Conservation (phyloP, 1,139 yeast species). For the Candida tetrigidarum region DNA sequence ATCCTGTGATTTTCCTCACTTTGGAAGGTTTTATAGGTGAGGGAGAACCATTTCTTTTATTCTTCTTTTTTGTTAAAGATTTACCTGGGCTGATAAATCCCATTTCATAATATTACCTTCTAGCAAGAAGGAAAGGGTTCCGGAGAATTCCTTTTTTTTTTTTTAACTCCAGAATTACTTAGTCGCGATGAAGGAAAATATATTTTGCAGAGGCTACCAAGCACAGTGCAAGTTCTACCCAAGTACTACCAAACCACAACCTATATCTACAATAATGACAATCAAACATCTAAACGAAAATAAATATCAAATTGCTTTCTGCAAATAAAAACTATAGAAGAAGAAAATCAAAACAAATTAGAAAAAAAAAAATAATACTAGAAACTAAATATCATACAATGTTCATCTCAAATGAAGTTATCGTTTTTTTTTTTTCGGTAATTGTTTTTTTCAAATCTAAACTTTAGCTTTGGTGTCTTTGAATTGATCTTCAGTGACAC, state of each 20-base stretch:
- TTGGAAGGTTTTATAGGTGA: conserved; percentile 8
- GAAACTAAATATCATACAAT: conserved; percentile 1
- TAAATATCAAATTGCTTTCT: not conserved
- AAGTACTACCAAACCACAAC: not conserved
- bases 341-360: not conserved
- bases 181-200: not conserved
- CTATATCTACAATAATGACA: not conserved
- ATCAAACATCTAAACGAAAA: not conserved
- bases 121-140: not conserved
- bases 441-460: not conserved
- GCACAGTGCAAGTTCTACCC: not conserved
- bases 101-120: no score
- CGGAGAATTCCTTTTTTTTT: not conserved
- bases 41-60: not conserved
- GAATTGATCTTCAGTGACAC: conserved; percentile 98
- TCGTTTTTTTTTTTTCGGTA: not conserved
- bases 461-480: conserved; percentile 36
- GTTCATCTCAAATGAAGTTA: conserved; percentile 7
- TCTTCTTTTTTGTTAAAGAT: conserved; percentile 14
- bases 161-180: not conserved
- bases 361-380: not conserved
- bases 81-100: conserved; percentile 38
- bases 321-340: not conserved
- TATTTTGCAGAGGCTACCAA: no score
- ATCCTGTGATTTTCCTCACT: conserved; percentile 11